phyloP scores from a whole-genome alignment of 75 land plant genomes.

The Chamaecyparis obtusa region DNA sequence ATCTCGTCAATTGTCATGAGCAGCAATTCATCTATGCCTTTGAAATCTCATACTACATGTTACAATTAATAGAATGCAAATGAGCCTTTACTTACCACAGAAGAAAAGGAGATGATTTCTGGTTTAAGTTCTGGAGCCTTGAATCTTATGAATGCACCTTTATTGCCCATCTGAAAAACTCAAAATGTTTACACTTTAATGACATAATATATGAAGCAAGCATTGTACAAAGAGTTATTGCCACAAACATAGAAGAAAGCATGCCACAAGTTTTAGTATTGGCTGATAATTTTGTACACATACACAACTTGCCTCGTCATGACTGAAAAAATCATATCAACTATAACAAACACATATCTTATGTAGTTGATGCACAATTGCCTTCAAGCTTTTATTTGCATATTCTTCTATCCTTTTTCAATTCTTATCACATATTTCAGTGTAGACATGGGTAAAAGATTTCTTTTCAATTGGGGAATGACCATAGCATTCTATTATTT shows the following conservation, averaged over 20 bases:
- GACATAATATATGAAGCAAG: not conserved
- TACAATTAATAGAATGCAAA: not conserved
- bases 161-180: constrained; percentile 85
- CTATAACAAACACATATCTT: not conserved
- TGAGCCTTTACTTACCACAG: constrained; percentile 70
- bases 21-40: not conserved
- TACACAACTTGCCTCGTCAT: not conserved
- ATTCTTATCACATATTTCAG: not conserved
- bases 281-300: not conserved
- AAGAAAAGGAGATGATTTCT: constrained; percentile 71
- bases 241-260: not conserved
- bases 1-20: not conserved
- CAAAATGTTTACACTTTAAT: not conserved
- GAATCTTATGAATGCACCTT: constrained; percentile 90
- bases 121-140: constrained; percentile 89
- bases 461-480: not conserved
- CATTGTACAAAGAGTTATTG: not conserved
- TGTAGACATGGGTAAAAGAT: too few relatives aligned
- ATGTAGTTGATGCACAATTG: not conserved
- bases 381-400: not conserved
- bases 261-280: not conserved
- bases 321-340: too few relatives aligned
- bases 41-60: not conserved
- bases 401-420: not conserved
- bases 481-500: not conserved